These are phyloP conservation scores for Fusarium proliferatum DNA, from an alignment of 2,329 filamentous ascomycete genomes.

Conservation along the genomic window DNA sequence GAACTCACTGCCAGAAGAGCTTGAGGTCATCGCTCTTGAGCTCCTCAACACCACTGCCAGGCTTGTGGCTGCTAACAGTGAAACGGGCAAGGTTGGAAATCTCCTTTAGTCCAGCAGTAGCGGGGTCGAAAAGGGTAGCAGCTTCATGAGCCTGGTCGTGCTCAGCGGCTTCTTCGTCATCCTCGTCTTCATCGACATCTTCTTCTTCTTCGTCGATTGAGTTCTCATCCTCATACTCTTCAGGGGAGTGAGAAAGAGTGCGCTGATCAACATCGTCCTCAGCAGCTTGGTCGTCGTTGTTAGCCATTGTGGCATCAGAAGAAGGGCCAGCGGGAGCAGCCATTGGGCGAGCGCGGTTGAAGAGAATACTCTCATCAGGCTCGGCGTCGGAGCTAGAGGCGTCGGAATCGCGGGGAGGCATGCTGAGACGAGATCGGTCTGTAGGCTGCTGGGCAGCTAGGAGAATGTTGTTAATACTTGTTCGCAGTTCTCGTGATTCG, in stretches of 20 bases:
- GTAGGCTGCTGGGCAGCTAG: slow-evolving; percentile 45
- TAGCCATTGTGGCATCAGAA: slow-evolving; percentile 47
- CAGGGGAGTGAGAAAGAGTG: slow-evolving; percentile 42
- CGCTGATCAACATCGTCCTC: slow-evolving; percentile 36
- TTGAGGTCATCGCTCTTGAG: slow-evolving; percentile 78
- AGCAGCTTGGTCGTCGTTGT: slow-evolving; percentile 42
- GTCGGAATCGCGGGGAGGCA: slow-evolving; percentile 51
- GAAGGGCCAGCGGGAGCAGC: slow-evolving; percentile 15
- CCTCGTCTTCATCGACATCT: slow-evolving; percentile 46
- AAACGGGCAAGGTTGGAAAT: slow-evolving; percentile 87
- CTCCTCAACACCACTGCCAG: slow-evolving; percentile 81
- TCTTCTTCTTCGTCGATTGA: slow-evolving; percentile 46
- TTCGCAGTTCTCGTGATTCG: not conserved
- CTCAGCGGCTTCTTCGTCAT: slow-evolving; percentile 16
- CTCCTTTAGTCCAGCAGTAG: slow-evolving; percentile 74
- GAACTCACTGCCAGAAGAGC: slow-evolving; percentile 80
- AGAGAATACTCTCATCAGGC: slow-evolving; percentile 52
- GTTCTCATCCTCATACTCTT: slow-evolving; percentile 49
- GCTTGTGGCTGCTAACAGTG: slow-evolving; percentile 84
- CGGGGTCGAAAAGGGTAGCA: slow-evolving; percentile 62
- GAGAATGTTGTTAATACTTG: slow-evolving; percentile 25
- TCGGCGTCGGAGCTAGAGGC: slow-evolving; percentile 49
- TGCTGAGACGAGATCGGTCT: slow-evolving; percentile 50
- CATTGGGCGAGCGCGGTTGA: slow-evolving; percentile 43
- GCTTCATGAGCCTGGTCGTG: slow-evolving; percentile 45